Base-by-base conservation (phyloP, 148 eudicot genomes). In the Rhododendron kiyosumense region DNA sequence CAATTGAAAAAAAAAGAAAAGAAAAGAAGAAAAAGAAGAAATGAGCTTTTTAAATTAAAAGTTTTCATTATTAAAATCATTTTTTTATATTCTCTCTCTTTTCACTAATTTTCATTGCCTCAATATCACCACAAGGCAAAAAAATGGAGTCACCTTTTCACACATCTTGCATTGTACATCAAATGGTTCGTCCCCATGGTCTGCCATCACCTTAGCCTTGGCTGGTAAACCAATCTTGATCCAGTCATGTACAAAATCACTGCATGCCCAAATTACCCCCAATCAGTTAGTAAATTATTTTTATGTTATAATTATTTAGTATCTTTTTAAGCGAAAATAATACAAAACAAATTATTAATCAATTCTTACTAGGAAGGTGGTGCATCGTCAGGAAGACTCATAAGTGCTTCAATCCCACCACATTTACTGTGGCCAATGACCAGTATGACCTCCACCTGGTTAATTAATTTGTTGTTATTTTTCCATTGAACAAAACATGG, bases 351-450 rank as follows among this genome's bases (percentile, higher is more conserved):
- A 26, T 26, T 1, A 17, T 30, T 13, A 41, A 28, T 6, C 20
- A 48, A 11, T 49, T 32, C 90, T 57, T 84, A 89, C 88, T 79
- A 67, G 7, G 85, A 30, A 34, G 79, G 26, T 80, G 80, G 30
- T 9, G 43, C 81, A 63, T 84, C 83, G 0, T 85, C 85, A 9
- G 85, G 45, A 48, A 76, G 82, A 4, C 13, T 9, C 84, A 90
- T 83, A 20, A 87, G 87, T 54, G 65, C 82, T n/a, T 52, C 6
- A 57, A 90, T 90, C 65, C 91, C 90, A 30, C 91, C 91, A 81
- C 91, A 86, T 17, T 54, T 52, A 75, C 88, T 84, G 80, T 90
- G 91, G 52, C 91, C 91, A 63, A 88, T 90, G 63, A 90, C 87
- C 86, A 90, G 73, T 48, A 90, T 90, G 51, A 71, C 48, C 41